Base-by-base conservation (phyloP, 441 rosid species). In the Brassica balearica region DNA sequence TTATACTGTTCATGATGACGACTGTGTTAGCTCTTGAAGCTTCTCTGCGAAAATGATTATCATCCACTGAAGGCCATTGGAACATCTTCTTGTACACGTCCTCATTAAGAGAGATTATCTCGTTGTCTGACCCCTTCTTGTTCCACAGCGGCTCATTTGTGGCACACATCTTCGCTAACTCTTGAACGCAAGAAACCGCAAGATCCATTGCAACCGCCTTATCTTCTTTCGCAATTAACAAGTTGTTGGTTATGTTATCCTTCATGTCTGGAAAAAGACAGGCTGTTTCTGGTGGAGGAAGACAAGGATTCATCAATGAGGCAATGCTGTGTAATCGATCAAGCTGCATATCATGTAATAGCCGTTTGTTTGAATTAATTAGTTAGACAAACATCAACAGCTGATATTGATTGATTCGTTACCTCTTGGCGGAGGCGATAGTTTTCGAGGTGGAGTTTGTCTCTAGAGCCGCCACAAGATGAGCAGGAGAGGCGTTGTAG, bases 1-100 rank as follows among this genome's bases (percentile, higher is more conserved):
- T 84, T 63, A 87, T 78, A 87, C 93, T 87, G 38, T 94, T 92
- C 97, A 94, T 92, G 63, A 94, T 87, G 79, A 94, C 89, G 4
- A 92, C 85, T 1, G 87, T 81, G 34, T 77, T 82, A 63, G 85
- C 88, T 20, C 88, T 85, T 19, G 89, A 84, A 27, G 94, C 95
- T 85, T 93, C 97, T 8, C 86, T 84, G 75, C 90, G 84, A 14
- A 84, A 74, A 43, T 84, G 90, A 41, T 82, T 78, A 17, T 74
- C 71, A 32, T 79, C 77, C 64, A 75, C 85, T 48, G 69, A 65
- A 41, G 88, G 87, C 86, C 89, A 88, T 5, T 83, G 87, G 77
- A 88, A 93, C 85, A 88, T 56, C 77, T 82, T 86, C 1, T 77
- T 81, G 67, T 93, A 80, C 71, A 89, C 95, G 38, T 93, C 88